phyloP scores from a whole-genome alignment of 306 rosid genomes.

The Macrotyloma uniflorum region DNA sequence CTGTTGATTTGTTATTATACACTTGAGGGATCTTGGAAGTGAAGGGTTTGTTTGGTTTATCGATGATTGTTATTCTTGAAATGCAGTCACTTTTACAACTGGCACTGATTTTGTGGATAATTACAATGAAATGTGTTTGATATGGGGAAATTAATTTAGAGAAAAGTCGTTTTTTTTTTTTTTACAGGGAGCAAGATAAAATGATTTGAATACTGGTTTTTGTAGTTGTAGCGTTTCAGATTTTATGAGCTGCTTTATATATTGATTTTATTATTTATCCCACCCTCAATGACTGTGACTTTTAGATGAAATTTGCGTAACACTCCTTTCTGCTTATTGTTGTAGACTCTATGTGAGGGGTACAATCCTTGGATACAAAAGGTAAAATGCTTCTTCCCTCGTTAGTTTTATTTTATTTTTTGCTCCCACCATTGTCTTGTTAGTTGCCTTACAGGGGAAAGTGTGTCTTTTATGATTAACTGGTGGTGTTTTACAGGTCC shows the following conservation, averaged over 20 bases:
- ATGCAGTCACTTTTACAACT: not conserved
- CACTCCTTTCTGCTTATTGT: not conserved
- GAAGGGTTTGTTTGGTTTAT: not conserved
- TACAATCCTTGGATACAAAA: conserved; percentile 89
- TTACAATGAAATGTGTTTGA: not conserved
- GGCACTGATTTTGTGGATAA: not conserved
- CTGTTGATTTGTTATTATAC: not conserved
- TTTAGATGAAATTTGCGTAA: not conserved
- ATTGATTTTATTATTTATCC: not conserved
- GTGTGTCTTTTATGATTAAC: not conserved
- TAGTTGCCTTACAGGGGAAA: not conserved
- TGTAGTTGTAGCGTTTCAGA: not conserved
- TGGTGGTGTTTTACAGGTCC: conserved; percentile 53
- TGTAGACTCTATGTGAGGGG: conserved; percentile 86
- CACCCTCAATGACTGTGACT: not conserved
- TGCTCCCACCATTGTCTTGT: not conserved
- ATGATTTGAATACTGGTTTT: not conserved
- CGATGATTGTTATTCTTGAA: not conserved
- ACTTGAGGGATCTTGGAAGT: not conserved
- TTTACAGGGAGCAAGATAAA: not conserved
- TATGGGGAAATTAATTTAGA: not conserved
- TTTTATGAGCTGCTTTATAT: not conserved
- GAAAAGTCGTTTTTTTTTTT: not conserved
- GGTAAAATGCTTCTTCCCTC: conserved; percentile 48
- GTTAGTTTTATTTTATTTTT: not conserved